Conservation (phyloP, 768 basidiomycete genomes). For the Coprinopsis marcescibilis region DNA sequence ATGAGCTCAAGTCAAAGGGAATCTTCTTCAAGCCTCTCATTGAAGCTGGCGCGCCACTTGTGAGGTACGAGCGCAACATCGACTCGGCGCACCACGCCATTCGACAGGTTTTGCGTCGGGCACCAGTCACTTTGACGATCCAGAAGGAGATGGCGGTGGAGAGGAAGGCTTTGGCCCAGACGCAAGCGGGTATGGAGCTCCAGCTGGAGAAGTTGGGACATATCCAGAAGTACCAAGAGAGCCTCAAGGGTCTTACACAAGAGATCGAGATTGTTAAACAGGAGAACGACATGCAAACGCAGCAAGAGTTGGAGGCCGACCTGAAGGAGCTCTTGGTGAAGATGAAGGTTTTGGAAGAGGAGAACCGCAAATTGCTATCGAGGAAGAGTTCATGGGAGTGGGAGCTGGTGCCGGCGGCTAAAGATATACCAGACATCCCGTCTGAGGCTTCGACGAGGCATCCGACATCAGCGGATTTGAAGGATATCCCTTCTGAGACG, state of each 20-base stretch:
- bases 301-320: constrained; percentile 7
- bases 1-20: constrained; percentile 23
- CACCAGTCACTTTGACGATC: constrained; percentile 13
- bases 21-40: constrained; percentile 38
- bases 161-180: constrained; percentile 9
- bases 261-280: constrained; percentile 9
- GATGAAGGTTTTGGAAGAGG: constrained; percentile 4
- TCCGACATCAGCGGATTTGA: background rate
- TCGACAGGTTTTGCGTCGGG: constrained; percentile 21
- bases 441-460: background rate
- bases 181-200: constrained; percentile 7
- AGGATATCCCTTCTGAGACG: background rate
- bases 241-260: constrained; percentile 5
- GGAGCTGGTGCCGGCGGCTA: background rate
- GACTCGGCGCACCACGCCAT: constrained; percentile 28
- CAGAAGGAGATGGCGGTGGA: constrained; percentile 19
- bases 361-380: constrained; percentile 3
- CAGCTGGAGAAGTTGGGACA: constrained; percentile 5
- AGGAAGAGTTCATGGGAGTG: constrained; percentile 6
- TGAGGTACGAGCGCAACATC: constrained; percentile 23
- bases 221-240: constrained; percentile 10
- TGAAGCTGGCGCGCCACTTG: constrained; percentile 33
- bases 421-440: background rate
- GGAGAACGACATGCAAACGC: constrained; percentile 4
- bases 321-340: constrained; percentile 7